Conservation (phyloP, 2,329 filamentous ascomycete genomes). For the Trichophyton simii region DNA sequence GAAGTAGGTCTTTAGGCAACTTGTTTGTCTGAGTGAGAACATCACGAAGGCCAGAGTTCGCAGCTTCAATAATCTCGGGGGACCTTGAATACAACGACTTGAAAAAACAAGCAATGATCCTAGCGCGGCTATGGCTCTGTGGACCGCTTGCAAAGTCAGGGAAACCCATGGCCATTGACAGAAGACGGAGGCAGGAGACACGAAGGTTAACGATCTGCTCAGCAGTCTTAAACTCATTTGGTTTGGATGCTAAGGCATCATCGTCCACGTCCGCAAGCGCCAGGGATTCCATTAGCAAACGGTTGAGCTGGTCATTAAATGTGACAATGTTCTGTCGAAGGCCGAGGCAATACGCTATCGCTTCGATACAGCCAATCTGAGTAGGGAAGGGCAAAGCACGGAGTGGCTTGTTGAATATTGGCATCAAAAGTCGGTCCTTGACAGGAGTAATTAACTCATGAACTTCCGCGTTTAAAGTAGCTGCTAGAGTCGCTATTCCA, state of each 20-base stretch:
- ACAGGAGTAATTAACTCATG: constrained; percentile 82
- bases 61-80: constrained; percentile 81
- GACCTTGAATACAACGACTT: constrained; percentile 93
- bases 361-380: constrained; percentile 97
- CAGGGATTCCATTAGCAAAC: constrained; percentile 83
- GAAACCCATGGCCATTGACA: constrained; percentile 87
- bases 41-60: constrained; percentile 77
- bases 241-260: constrained; percentile 82
- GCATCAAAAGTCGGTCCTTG: constrained; percentile 75
- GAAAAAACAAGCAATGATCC: constrained; percentile 92
- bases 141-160: constrained; percentile 75
- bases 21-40: constrained; percentile 83
- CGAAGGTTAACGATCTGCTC: constrained; percentile 84
- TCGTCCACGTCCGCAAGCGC: constrained; percentile 91
- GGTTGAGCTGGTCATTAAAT: constrained; percentile 83
- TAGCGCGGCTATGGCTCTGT: constrained; percentile 48
- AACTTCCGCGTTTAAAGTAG: constrained; percentile 63
- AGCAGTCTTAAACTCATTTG: constrained; percentile 86
- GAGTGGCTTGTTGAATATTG: constrained; percentile 90
- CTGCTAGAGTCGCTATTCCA: constrained; percentile 68
- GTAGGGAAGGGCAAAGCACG: constrained; percentile 84
- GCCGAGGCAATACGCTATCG: constrained; percentile 86
- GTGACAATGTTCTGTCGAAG: constrained; percentile 78
- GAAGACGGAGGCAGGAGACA: constrained; percentile 82
- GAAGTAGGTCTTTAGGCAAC: constrained; percentile 84